These are phyloP conservation scores for Chlorella sp. DNA, from an alignment of 139 green algal species.

Conservation along the genomic window DNA sequence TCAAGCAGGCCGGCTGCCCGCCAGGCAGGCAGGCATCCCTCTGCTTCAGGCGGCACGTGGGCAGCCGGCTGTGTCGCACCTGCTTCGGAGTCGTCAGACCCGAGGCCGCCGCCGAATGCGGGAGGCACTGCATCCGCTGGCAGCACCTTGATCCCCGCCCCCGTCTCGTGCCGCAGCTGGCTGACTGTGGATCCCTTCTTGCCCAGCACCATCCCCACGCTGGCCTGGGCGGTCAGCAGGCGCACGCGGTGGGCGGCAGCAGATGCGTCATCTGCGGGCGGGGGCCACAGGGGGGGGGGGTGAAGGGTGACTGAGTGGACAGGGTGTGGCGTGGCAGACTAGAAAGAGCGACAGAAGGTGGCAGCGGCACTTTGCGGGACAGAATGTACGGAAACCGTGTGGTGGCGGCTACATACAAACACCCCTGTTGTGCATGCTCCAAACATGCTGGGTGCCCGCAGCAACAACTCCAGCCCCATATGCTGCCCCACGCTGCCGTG, in stretches of 20 bases:
- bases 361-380: too few relatives aligned
- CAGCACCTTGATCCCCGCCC: slow-evolving; percentile 45
- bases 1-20: too few relatives aligned
- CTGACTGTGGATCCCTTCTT: slow-evolving; percentile 46
- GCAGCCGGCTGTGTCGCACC: not conserved
- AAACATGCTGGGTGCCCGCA: too few relatives aligned
- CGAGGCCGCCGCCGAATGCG: slow-evolving; percentile 8
- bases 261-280: slow-evolving; percentile 4
- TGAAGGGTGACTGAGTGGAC: too few relatives aligned
- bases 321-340: too few relatives aligned
- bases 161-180: slow-evolving; percentile 48
- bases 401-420: too few relatives aligned
- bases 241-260: slow-evolving; percentile 28
- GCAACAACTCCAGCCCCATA: too few relatives aligned
- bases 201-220: slow-evolving; percentile 44
- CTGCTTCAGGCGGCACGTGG: not conserved
- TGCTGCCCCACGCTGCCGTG: too few relatives aligned
- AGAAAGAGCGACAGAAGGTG: too few relatives aligned
- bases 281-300: too few relatives aligned
- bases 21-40: not conserved
- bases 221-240: slow-evolving; percentile 32
- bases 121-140: slow-evolving; percentile 3
- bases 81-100: slow-evolving; percentile 5
- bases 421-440: too few relatives aligned
- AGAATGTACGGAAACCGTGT: too few relatives aligned